Percentiles rank a stretch among this genome's conserved stretches.
Conservation (phyloP, 2,329 filamentous ascomycete species). For the Graphilbum ipis-grandicollis region DNA sequence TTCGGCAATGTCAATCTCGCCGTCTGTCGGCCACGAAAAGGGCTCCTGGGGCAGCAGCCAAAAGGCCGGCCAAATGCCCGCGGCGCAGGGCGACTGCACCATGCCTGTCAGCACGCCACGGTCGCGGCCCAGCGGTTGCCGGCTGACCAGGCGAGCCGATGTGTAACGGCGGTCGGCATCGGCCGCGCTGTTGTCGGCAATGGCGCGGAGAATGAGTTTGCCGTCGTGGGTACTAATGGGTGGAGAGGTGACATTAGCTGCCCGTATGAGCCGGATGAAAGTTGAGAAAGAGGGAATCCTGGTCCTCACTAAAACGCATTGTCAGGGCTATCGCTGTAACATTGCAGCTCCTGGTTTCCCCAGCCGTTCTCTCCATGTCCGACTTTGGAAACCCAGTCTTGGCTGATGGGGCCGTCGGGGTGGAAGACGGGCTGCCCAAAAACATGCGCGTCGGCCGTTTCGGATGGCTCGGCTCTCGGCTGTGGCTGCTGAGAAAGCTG, state of each 20-base stretch:
- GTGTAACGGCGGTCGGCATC: conserved; percentile 1
- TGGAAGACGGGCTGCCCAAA: conserved; percentile 1
- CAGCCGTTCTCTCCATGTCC: conserved; percentile 4
- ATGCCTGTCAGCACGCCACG: conserved; percentile 2
- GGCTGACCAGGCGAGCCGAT: conserved; percentile 5
- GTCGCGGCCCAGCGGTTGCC: conserved; percentile 4
- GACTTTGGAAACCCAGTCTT: conserved; percentile 4
- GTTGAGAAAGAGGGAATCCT: neutral
- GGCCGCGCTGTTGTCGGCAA: neutral
- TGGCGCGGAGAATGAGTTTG: conserved; percentile 2
- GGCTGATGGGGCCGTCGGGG: neutral
- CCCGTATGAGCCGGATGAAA: neutral
- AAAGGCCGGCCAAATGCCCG: conserved; percentile 5
- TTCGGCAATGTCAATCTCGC: conserved; percentile 5
- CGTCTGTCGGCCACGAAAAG: conserved; percentile 4
- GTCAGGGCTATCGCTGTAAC: conserved; percentile 1
- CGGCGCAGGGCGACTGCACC: conserved; percentile 3
- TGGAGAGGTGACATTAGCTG: neutral
- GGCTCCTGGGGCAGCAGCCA: conserved; percentile 5
- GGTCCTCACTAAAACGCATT: conserved; percentile 3
- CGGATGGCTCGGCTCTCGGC: too few species aligned
- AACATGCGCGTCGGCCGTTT: neutral
- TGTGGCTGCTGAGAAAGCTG: neutral
- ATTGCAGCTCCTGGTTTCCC: conserved; percentile 5
- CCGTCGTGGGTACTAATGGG: conserved; percentile 1